Conservation (phyloP, 306 rosid species). For the Cucumis cinereus region DNA sequence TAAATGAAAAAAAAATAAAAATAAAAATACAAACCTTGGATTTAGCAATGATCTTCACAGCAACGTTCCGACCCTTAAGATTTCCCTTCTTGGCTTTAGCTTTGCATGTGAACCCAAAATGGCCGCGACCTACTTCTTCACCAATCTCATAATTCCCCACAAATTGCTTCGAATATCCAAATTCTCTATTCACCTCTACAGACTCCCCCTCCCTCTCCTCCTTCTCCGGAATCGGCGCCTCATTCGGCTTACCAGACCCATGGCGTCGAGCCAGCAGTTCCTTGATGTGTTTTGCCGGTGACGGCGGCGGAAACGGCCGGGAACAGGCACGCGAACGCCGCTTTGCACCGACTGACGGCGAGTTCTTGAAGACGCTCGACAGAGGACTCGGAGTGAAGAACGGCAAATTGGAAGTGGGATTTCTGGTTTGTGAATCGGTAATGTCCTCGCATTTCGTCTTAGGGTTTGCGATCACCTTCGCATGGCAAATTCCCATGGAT, state of each 20-base stretch:
- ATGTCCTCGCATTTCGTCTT: conserved; percentile 14
- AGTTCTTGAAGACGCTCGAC: conserved; percentile 59
- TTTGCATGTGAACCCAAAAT: neutral
- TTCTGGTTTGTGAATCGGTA: conserved; percentile 15
- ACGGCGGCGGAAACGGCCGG: conserved; percentile 91
- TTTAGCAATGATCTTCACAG: neutral
- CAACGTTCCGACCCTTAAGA: neutral
- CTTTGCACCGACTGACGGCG: conserved; percentile 41
- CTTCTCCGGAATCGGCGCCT: conserved; percentile 75
- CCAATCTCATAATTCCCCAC: conserved; percentile 48
- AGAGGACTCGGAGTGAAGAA: conserved; percentile 89
- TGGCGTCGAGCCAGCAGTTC: conserved; percentile 67
- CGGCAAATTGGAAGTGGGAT: conserved; percentile 46
- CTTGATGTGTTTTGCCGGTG: conserved; percentile 86
- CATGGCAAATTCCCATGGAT: conserved; percentile 72
- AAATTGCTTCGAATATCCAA: conserved; percentile 60
- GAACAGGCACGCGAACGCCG: conserved; percentile 27
- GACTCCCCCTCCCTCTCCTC: conserved; percentile 3
- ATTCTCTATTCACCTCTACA: conserved; percentile 53
- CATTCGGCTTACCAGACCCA: conserved; percentile 74
- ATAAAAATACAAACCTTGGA: neutral
- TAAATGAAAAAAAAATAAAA: too few species aligned
- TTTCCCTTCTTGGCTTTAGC: neutral
- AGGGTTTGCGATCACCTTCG: conserved; percentile 41
- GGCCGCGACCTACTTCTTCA: neutral